Conservation (phyloP, 768 basidiomycete genomes). For the Pleurotus tuoliensis region DNA sequence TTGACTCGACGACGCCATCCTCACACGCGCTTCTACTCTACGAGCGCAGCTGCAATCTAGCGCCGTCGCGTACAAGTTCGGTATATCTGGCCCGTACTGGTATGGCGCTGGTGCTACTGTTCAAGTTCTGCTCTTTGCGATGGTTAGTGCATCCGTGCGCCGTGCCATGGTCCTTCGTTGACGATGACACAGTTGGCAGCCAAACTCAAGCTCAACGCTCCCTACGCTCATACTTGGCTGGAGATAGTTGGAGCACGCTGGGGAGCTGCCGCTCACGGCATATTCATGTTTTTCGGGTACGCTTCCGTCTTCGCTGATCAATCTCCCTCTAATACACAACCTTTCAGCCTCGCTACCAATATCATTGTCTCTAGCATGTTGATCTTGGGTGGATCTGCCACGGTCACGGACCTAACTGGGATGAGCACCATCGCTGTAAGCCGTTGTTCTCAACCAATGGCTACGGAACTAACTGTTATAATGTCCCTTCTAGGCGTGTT, state of each 20-base stretch:
- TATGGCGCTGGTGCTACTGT: constrained; percentile 89
- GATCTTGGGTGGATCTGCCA: constrained; percentile 79
- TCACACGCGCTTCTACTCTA: no score
- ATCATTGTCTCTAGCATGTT: constrained; percentile 89
- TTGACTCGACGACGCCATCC: not conserved
- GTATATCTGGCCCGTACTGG: constrained; percentile 86
- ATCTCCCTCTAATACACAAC: not conserved
- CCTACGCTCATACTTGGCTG: constrained; percentile 83
- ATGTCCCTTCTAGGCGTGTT: constrained; percentile 56
- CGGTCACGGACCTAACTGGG: constrained; percentile 83
- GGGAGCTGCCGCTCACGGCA: constrained; percentile 73
- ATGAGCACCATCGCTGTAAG: constrained; percentile 81
- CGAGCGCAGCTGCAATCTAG: constrained; percentile 66
- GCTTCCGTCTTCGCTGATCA: not conserved
- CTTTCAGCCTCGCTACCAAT: constrained; percentile 73
- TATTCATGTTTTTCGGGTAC: constrained; percentile 88
- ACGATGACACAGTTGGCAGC: constrained; percentile 60
- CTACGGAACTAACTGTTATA: not conserved
- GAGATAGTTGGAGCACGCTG: constrained; percentile 82
- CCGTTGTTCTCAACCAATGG: not conserved
- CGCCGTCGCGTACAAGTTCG: constrained; percentile 82
- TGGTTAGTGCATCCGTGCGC: constrained; percentile 33
- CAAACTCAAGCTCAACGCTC: constrained; percentile 89
- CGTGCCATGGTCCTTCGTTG: not conserved
- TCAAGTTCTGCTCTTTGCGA: constrained; percentile 87